Evolutionary conservation across 73 alveolate genomes (phyloP).

Genomic region (Loxodes magnus): DNA sequence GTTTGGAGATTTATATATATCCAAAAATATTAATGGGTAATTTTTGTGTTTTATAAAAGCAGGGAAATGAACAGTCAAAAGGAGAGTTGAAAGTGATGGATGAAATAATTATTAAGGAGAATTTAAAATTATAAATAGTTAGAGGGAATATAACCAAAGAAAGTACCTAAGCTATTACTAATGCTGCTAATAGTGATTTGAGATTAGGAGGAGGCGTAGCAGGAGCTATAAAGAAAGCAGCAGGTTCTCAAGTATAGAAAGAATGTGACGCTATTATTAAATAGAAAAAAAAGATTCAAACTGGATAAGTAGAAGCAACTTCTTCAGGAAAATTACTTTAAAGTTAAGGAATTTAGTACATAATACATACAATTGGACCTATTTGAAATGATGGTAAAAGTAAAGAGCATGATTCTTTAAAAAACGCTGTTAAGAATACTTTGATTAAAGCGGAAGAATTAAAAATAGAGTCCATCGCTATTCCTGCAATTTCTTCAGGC

Average conservation of each 20-base stretch:
- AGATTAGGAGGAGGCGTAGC: conserved; percentile 69
- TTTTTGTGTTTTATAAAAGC: too few relatives aligned
- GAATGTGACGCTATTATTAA: conserved; percentile 41
- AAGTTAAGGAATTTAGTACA: too few relatives aligned
- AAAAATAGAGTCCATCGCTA: conserved; percentile 11
- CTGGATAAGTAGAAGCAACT: conserved; percentile 56
- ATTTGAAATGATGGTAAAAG: conserved; percentile 26
- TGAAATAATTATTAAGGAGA: too few relatives aligned
- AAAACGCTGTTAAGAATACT: not conserved
- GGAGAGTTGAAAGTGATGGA: too few relatives aligned
- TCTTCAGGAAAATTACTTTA: conserved; percentile 62
- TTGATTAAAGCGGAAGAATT: conserved; percentile 20
- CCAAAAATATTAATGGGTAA: too few relatives aligned
- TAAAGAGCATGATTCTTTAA: conserved; percentile 12
- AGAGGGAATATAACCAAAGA: conserved; percentile 64
- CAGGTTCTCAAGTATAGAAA: conserved; percentile 57
- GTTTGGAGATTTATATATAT: too few relatives aligned
- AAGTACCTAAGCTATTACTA: conserved; percentile 66
- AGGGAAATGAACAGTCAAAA: too few relatives aligned
- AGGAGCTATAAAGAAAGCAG: conserved; percentile 55
- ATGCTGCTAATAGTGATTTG: conserved; percentile 66
- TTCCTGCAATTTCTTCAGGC: conserved; percentile 55
- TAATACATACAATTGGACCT: conserved; percentile 87
- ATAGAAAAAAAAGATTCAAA: conserved; percentile 16
- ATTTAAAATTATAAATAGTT: too few relatives aligned